These are phyloP conservation scores for Madurella mycetomatis DNA, from an alignment of 2,329 filamentous ascomycete genomes.

Conservation along the genomic window DNA sequence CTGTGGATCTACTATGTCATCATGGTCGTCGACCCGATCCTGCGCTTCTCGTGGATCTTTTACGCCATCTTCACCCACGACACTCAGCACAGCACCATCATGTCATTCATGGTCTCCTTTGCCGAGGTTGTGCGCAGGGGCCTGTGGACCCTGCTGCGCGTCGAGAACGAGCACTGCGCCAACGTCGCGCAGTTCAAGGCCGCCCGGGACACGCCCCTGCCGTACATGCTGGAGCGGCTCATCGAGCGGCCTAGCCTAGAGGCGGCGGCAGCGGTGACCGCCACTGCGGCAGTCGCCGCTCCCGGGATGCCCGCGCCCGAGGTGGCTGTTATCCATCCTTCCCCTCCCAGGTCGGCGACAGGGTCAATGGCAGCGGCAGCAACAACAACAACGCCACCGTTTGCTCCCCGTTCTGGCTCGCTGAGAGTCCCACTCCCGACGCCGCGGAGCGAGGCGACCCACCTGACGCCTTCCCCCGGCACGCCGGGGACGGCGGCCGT, in stretches of 20 bases:
- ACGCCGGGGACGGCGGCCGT: background rate
- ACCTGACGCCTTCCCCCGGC: too few species aligned
- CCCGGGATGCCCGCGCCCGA: slow-evolving; percentile 1
- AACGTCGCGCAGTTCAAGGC: slow-evolving; percentile 90
- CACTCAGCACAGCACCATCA: slow-evolving; percentile 74
- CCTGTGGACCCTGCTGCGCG: slow-evolving; percentile 87
- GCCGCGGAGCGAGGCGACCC: background rate
- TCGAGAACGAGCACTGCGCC: slow-evolving; percentile 95
- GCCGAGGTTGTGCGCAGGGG: slow-evolving; percentile 80
- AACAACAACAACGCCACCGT: slow-evolving; percentile 21
- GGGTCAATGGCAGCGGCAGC: too few species aligned
- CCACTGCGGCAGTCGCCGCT: background rate
- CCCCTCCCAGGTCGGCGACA: too few species aligned
- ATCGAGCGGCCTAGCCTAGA: slow-evolving; percentile 41
- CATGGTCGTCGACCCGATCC: slow-evolving; percentile 75
- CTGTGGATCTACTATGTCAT: slow-evolving; percentile 82
- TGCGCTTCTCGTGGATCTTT: slow-evolving; percentile 92
- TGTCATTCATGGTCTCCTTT: slow-evolving; percentile 74
- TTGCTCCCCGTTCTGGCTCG: background rate
- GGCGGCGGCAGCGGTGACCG: slow-evolving; percentile 18
- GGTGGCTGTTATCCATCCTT: too few species aligned
- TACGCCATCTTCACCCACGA: slow-evolving; percentile 81
- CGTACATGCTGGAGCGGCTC: slow-evolving; percentile 61
- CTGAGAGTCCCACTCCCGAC: background rate
- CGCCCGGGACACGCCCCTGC: slow-evolving; percentile 78